Conservation (phyloP, 75 land plant species). For the Ceratopteris richardii region DNA sequence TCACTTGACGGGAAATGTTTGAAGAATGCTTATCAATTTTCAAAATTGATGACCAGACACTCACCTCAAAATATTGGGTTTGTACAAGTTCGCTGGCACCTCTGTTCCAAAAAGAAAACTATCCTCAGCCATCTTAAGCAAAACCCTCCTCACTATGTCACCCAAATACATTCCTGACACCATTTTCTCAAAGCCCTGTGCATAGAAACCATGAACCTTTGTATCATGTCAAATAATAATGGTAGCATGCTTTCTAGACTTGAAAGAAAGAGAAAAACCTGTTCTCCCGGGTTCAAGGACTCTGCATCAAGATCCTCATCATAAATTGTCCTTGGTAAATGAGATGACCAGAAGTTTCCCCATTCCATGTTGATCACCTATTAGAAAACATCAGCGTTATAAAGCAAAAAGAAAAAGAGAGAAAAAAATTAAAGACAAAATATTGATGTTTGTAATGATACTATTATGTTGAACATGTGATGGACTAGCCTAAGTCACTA, state of each 20-base stretch:
- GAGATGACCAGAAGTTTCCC: conserved; percentile 68
- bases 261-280: conserved; percentile 24
- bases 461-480: too few species aligned
- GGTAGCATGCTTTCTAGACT: too few species aligned
- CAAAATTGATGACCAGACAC: too few species aligned
- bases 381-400: too few species aligned
- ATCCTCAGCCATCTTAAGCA: conserved; percentile 64
- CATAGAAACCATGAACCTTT: conserved; percentile 4
- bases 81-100: conserved; percentile 42
- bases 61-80: conserved; percentile 52
- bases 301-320: conserved; percentile 59
- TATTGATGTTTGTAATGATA: too few species aligned
- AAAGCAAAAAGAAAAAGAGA: too few species aligned
- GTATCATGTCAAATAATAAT: neutral
- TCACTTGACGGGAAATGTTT: too few species aligned
- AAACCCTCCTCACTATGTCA: conserved; percentile 70
- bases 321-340: conserved; percentile 55
- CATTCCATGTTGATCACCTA: conserved; percentile 81
- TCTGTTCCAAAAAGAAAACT: conserved; percentile 50
- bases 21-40: too few species aligned
- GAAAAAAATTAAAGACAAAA: neutral
- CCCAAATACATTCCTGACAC: conserved; percentile 86
- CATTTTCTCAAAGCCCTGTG: conserved; percentile 69
- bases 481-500: conserved; percentile 6
- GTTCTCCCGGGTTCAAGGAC: conserved; percentile 60